phyloP scores from a whole-genome alignment of 2,329 filamentous ascomycete genomes.

The Ilyonectria sp. region DNA sequence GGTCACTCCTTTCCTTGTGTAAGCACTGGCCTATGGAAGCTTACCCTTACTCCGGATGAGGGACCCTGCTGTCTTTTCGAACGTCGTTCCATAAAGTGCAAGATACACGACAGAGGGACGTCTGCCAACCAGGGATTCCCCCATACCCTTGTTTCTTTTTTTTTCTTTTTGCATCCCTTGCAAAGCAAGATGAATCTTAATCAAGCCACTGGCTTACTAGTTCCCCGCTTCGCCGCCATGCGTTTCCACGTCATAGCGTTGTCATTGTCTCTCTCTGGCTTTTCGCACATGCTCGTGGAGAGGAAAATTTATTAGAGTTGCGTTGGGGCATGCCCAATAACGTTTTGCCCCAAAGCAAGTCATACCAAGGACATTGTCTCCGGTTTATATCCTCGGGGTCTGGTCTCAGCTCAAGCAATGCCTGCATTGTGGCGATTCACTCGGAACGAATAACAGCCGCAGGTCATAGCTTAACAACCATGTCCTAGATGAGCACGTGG shows the following conservation, averaged over 20 bases:
- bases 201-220: neutral
- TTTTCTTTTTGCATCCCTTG: neutral
- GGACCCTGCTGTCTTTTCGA: neutral
- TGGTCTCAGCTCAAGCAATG: neutral
- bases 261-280: constrained; percentile 5
- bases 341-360: no score
- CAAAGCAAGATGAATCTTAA: neutral
- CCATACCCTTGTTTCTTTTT: neutral
- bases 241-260: constrained; percentile 15
- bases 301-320: neutral
- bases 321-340: neutral
- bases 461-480: neutral
- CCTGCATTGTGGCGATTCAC: neutral
- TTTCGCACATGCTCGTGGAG: neutral
- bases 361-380: neutral
- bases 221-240: neutral
- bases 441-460: neutral
- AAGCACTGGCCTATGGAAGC: neutral
- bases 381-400: neutral
- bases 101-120: neutral
- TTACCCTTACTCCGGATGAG: neutral
- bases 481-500: neutral
- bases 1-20: neutral
- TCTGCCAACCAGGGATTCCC: neutral
- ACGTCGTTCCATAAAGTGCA: neutral